Conservation (phyloP, 2,329 filamentous ascomycete species). For the Trichoderma koningiopsis region DNA sequence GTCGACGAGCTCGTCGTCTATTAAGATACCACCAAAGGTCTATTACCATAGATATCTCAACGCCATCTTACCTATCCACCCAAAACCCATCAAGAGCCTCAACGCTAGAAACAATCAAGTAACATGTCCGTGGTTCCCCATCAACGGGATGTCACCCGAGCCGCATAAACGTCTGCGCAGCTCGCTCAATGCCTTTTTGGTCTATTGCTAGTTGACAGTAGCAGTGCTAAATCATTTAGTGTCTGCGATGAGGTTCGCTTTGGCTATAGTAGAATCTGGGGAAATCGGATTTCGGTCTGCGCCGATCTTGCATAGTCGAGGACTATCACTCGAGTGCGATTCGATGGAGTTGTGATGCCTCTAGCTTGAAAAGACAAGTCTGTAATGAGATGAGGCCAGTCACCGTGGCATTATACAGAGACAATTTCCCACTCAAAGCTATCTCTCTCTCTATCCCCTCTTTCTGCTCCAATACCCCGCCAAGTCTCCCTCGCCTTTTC, state of each 20-base stretch:
- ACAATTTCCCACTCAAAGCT: background rate
- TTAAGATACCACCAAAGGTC: background rate
- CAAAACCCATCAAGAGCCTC: background rate
- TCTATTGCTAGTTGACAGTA: background rate
- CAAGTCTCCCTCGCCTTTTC: background rate
- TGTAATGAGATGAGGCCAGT: background rate
- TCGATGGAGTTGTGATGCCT: background rate
- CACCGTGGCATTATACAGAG: background rate
- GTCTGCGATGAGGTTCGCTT: background rate
- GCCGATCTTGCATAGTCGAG: background rate
- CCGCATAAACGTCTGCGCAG: background rate
- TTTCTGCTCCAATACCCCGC: background rate
- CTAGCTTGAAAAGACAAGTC: background rate
- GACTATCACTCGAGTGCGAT: background rate
- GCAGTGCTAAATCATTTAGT: background rate
- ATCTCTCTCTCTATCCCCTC: background rate
- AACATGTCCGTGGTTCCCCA: constrained; percentile 15
- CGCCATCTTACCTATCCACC: background rate
- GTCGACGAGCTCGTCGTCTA: background rate
- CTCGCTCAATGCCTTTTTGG: background rate
- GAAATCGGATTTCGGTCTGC: background rate
- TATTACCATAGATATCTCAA: background rate
- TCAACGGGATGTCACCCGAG: constrained; percentile 20
- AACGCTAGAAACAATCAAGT: constrained; percentile 17
- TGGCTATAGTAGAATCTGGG: background rate